A percentile compares a stretch with the other conserved stretches of the same genome.
These are phyloP conservation scores for Fusarium redolens DNA, from an alignment of 2,329 filamentous ascomycete genomes.

Conservation along the genomic window DNA sequence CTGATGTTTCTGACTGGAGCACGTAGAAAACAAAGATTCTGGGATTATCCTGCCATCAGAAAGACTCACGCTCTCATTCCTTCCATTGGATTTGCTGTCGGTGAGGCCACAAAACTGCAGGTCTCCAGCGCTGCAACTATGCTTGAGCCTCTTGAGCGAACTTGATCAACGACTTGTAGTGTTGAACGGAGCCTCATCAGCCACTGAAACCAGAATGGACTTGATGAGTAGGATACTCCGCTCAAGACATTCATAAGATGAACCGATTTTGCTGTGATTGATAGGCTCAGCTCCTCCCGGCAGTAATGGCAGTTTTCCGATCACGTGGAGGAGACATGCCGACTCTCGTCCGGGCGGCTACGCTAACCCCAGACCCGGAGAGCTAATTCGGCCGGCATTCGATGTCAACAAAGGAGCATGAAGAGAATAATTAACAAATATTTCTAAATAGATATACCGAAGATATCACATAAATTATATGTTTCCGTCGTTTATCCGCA, in stretches of 20 bases:
- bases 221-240: background rate
- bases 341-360: background rate
- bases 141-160: too few relatives aligned
- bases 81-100: too few relatives aligned
- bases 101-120: too few relatives aligned
- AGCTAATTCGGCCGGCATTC: background rate
- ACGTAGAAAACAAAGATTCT: too few relatives aligned
- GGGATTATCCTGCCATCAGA: too few relatives aligned
- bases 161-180: too few relatives aligned
- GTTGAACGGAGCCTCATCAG: too few relatives aligned
- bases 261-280: background rate
- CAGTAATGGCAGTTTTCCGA: conserved; percentile 9
- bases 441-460: rapidly evolving
- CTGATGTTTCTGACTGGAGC: too few relatives aligned
- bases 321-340: conserved; percentile 13
- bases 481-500: rapidly evolving
- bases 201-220: too few relatives aligned
- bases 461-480: rapidly evolving
- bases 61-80: too few relatives aligned
- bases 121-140: too few relatives aligned
- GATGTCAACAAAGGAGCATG: rapidly evolving
- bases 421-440: rapidly evolving
- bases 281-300: background rate
- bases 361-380: background rate
- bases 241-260: background rate